Percentiles rank a stretch among this genome's conserved stretches.
phyloP scores from a whole-genome alignment of 805 yeast genomes.

The Metschnikowia lachancei region DNA sequence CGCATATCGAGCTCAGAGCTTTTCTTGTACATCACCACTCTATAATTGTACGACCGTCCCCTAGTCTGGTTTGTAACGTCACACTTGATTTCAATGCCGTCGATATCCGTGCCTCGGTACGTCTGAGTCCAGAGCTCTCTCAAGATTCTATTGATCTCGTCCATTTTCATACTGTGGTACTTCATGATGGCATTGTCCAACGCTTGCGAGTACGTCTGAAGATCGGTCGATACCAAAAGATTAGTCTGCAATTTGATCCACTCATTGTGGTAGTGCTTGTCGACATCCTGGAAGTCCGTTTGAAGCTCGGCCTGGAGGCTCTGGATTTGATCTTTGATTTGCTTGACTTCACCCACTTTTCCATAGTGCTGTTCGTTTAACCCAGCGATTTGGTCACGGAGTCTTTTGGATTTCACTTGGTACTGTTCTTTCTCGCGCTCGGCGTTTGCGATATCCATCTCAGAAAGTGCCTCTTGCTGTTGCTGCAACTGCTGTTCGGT shows the following conservation, averaged over 20 bases:
- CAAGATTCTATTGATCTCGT: slow-evolving; percentile 80
- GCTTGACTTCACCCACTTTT: slow-evolving; percentile 81
- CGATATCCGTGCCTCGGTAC: slow-evolving; percentile 93
- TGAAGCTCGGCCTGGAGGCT: slow-evolving; percentile 56
- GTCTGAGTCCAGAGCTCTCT: slow-evolving; percentile 94
- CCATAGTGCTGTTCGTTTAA: slow-evolving; percentile 67
- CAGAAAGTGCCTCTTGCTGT: slow-evolving; percentile 39
- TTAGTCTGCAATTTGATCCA: slow-evolving; percentile 77
- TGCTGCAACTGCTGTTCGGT: slow-evolving; percentile 38
- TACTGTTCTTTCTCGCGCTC: slow-evolving; percentile 58
- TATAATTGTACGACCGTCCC: slow-evolving; percentile 76
- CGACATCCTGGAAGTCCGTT: slow-evolving; percentile 70
- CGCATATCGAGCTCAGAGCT: slow-evolving; percentile 95
- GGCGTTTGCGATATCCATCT: slow-evolving; percentile 55
- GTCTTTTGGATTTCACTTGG: slow-evolving; percentile 51
- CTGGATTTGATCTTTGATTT: slow-evolving; percentile 68
- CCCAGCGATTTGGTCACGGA: slow-evolving; percentile 50
- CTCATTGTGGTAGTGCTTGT: slow-evolving; percentile 60
- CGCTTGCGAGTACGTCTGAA: slow-evolving; percentile 77
- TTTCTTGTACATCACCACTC: slow-evolving; percentile 93
- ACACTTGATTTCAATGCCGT: slow-evolving; percentile 79
- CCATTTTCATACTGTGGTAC: slow-evolving; percentile 88
- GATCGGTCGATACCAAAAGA: slow-evolving; percentile 72
- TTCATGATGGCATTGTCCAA: slow-evolving; percentile 92
- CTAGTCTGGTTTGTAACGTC: slow-evolving; percentile 57